Evolutionary conservation across 805 yeast genomes (phyloP), one percentile per base, ranked within the genome.

Genomic region (Ogataea wickerhamii): DNA sequence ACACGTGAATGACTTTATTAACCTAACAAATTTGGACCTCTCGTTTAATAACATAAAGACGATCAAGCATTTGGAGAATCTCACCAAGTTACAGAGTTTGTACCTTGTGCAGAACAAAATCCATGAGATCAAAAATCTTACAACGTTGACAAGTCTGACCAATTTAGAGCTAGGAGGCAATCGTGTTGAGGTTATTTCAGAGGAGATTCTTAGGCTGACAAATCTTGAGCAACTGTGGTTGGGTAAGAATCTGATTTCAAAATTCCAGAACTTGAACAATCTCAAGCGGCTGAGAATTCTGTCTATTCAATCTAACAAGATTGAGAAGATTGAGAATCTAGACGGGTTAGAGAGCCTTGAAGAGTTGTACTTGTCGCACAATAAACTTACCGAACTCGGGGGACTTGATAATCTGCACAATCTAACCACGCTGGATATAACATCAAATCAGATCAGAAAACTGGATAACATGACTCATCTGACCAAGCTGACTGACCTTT

Each of bases 91-190:
- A 49, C 78, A 77, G 48, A 78, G 82, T 44, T 56, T 93, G 29
- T 93, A 78, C 56, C 79, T 93, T 62, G 95, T 94, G 27, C 97
- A 91, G 56, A 93, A 93, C 61, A 83, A 78, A 53, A 87, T 93
- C 38, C 60, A 73, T 12, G 80, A 75, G 41, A 87, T 93, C 48
- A 80, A 78, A 48, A 80, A 81, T 49, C 48, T 91, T 34, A 76
- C 75, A 11, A 68, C 70, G 1, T 67, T 87, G 40, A 61, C 58
- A 1, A 68, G 75, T 14, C 61, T 93, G 46, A 73, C 64, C 36
- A 84, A 82, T 48, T 65, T 93, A 38, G 98, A 93, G 61, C 69
- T 93, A 28, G 98, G 98, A 10, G 98, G 97, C 18, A 93, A 93
- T 61, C 71, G 78, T 41, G 73, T 87, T 32, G 70, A 75, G 30